Conservation (phyloP, 441 rosid genomes). For the Erysimum cheiri region DNA sequence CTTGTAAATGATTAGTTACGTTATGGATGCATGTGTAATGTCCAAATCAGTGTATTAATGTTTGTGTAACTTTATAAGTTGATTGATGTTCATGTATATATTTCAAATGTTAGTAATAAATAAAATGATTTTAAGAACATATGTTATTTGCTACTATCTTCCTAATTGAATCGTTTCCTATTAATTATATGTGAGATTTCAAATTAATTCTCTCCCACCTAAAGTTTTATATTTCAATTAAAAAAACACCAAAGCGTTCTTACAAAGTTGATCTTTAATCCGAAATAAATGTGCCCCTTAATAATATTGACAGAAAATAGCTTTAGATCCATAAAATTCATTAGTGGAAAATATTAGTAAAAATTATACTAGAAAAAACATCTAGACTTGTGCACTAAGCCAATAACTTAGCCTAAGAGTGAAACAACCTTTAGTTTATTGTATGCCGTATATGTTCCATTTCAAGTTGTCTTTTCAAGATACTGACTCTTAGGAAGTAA, state of each 20-base stretch:
- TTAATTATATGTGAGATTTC: neutral
- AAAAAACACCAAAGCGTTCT: no score
- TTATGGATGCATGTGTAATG: no score
- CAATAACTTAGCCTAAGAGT: neutral
- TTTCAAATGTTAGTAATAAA: no score
- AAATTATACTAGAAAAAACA: no score
- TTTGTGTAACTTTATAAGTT: no score
- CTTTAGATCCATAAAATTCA: neutral
- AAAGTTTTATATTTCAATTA: neutral
- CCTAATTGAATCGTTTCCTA: neutral
- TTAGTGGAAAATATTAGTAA: no score
- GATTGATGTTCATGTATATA: no score
- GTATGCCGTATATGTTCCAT: neutral
- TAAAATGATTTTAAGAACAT: no score
- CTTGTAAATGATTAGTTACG: no score
- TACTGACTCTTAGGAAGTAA: no score
- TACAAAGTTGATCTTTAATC: no score
- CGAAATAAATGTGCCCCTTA: neutral
- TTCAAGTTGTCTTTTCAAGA: constrained; percentile 6
- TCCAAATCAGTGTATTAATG: no score
- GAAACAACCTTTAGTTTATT: neutral
- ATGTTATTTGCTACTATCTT: neutral
- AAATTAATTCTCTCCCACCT: neutral
- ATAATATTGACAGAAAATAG: neutral
- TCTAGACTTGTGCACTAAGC: neutral